Evolutionary conservation across 495 filamentous ascomycete species (phyloP), one percentile per base, ranked within the genome.

Genomic region (Penicillium macrosclerotiorum): DNA sequence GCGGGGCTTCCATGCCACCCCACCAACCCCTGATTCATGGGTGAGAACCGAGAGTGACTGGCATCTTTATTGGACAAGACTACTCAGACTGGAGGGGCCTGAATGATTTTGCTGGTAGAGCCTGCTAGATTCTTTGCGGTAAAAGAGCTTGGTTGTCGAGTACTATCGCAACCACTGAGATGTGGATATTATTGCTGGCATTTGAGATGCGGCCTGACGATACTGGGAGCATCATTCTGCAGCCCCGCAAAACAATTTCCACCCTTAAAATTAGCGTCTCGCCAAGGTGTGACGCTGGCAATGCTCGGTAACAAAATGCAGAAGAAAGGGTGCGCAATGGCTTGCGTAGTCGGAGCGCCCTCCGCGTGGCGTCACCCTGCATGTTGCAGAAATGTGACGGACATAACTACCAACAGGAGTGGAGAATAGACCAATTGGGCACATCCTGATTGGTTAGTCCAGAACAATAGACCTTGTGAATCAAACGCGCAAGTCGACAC

Each of bases 361-460:
- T 45, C 42, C 31, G 20, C 20, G 25, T 43, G 40, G 41, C 18
- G 30, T 8, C 29, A 14, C 41, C 20, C 4, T 18, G 41, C 30
- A 44, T 45, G 31, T 36, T 45, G 42, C 42, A 45, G 22, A 45
- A 45, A 19, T 27, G 42, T 45, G 42, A 45, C 31, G 31, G 14
- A 36, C 22, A 20, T 35, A 1, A 43, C 29, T 33, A 13, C 40
- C 17, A 20, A 14, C 12, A 27, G 39, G 8, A 8, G 2, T 44
- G 30, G 13, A 35, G 16, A 12, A 3, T 44, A 44, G 31, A 35
- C 18, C 41, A 25, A 26, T 35, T 35, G 41, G 27, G n/a, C n/a
- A n/a, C n/a, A n/a, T n/a, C n/a, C n/a, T 44, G 20, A 26, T 44
- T 44, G 30, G 41, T 35, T 12, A 20, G 1, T 27, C 30, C 12